Percentiles rank a stretch among this genome's conserved stretches.
phyloP scores from a whole-genome alignment of 306 rosid species.

The Acacia confusa region DNA sequence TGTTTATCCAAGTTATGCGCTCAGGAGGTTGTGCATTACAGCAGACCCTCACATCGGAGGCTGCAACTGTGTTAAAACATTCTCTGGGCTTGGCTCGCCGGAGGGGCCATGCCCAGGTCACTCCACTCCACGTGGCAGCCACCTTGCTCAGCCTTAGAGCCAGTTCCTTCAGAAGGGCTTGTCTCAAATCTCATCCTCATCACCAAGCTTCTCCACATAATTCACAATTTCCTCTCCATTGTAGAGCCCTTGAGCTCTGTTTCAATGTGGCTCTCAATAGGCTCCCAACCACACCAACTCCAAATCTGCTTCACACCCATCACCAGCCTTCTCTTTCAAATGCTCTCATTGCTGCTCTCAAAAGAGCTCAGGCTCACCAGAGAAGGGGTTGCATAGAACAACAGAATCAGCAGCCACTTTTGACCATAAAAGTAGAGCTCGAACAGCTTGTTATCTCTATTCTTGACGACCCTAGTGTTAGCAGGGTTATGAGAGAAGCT shows the following conservation, averaged over 20 bases:
- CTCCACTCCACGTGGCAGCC: conserved; percentile 90
- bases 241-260: conserved; percentile 88
- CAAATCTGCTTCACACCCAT: conserved; percentile 55
- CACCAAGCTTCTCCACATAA: conserved; percentile 43
- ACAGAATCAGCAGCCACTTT: conserved; percentile 74
- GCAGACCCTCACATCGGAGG: conserved; percentile 98
- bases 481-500: conserved; percentile 92
- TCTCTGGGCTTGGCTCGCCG: conserved; percentile 79
- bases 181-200: conserved; percentile 68
- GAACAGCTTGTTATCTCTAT: conserved; percentile 82
- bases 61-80: conserved; percentile 88
- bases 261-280: conserved; percentile 90
- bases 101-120: conserved; percentile 96
- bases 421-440: conserved; percentile 68
- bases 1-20: conserved; percentile 76
- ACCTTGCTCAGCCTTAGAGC: conserved; percentile 67
- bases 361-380: conserved; percentile 92
- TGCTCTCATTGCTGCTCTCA: conserved; percentile 83
- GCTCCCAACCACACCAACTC: conserved; percentile 71
- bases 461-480: conserved; percentile 89
- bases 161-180: conserved; percentile 64
- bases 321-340: conserved; percentile 78
- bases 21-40: conserved; percentile 80
- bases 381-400: conserved; percentile 82
- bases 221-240: conserved; percentile 58